These are phyloP conservation scores for Lavandula angustifolia DNA, from an alignment of 257 asterid genomes.

Conservation along the genomic window DNA sequence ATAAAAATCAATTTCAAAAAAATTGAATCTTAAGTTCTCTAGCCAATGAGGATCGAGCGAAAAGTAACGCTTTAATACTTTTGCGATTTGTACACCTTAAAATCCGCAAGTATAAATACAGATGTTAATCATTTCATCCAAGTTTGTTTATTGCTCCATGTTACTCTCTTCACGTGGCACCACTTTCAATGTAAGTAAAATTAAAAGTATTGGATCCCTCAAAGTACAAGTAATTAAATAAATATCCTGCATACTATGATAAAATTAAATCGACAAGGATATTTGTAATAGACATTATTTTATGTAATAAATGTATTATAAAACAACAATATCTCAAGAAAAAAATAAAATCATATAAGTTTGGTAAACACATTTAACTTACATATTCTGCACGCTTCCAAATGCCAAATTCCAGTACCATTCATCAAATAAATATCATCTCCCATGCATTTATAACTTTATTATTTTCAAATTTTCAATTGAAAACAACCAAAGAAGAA, in stretches of 20 bases:
- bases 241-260: background rate
- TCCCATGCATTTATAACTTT: constrained; percentile 1
- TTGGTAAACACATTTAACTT: background rate
- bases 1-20: background rate
- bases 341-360: background rate
- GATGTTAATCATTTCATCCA: constrained; percentile 20
- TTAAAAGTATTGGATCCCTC: background rate
- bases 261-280: background rate
- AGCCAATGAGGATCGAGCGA: background rate
- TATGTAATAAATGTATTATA: background rate
- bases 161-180: constrained; percentile 20
- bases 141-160: constrained; percentile 29
- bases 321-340: background rate
- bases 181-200: constrained; percentile 1
- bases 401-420: constrained; percentile 1
- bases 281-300: background rate
- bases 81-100: constrained; percentile 29
- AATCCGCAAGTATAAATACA: constrained; percentile 6
- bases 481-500: no score
- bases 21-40: background rate
- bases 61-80: constrained; percentile 8
- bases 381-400: background rate
- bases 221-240: background rate
- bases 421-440: background rate
- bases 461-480: no score